These are phyloP conservation scores for Yamadazyma insecticola DNA, from an alignment of 805 yeast genomes.

Conservation along the genomic window DNA sequence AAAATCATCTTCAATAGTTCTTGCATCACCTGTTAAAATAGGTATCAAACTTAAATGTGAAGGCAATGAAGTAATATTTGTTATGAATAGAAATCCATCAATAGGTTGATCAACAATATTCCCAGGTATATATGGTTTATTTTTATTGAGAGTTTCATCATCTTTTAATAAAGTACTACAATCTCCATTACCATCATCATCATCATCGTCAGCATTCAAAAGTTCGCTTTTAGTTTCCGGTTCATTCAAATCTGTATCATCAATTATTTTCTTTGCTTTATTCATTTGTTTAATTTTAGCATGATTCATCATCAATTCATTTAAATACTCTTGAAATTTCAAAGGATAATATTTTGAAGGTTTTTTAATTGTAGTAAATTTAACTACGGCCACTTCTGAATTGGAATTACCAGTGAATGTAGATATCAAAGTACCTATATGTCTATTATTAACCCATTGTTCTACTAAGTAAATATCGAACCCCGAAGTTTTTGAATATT, in stretches of 20 bases:
- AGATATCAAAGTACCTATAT: conserved; percentile 62
- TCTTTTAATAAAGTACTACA: neutral
- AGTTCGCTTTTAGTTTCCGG: no score
- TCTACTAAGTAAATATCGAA: conserved; percentile 90
- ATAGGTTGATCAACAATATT: no score
- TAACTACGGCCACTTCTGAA: conserved; percentile 57
- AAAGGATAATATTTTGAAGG: conserved; percentile 46
- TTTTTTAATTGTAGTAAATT: conserved; percentile 50
- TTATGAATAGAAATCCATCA: conserved; percentile 57
- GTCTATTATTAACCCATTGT: conserved; percentile 84
- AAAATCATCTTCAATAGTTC: conserved; percentile 52
- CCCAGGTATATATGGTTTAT: no score
- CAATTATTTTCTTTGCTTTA: no score
- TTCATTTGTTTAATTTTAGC: conserved; percentile 59
- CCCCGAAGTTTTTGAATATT: conserved; percentile 54
- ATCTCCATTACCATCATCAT: no score
- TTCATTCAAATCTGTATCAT: no score
- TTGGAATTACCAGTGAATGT: conserved; percentile 79
- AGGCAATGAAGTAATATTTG: conserved; percentile 78
- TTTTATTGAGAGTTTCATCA: neutral
- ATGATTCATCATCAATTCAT: conserved; percentile 60
- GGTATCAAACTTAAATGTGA: conserved; percentile 68
- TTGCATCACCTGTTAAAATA: conserved; percentile 55
- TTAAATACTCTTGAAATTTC: conserved; percentile 55
- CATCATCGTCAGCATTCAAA: neutral